Evolutionary conservation across 2,329 filamentous ascomycete species (phyloP).

Genomic region (Cercospora zeina): DNA sequence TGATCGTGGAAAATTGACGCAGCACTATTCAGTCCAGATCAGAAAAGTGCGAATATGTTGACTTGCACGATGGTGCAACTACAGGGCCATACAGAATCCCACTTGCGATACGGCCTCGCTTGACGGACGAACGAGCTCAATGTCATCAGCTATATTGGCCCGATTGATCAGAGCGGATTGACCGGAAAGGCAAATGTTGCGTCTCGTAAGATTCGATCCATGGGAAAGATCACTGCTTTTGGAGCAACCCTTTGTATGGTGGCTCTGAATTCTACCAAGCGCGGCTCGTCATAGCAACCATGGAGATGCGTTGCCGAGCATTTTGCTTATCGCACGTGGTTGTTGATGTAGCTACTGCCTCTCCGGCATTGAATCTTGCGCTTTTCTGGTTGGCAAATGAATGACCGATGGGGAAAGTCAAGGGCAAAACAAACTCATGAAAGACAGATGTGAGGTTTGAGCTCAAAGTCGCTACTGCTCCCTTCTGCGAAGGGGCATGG

Average conservation of each 20-base stretch:
- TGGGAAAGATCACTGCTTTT: neutral
- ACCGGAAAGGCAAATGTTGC: neutral
- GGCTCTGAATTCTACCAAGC: neutral
- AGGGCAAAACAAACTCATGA: too few relatives aligned
- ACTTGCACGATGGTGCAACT: too few relatives aligned
- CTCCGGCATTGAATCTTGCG: neutral
- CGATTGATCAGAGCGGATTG: neutral
- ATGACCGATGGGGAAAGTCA: neutral
- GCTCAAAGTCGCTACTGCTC: too few relatives aligned
- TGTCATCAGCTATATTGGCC: neutral
- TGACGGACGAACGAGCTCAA: neutral
- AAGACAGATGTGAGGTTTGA: too few relatives aligned
- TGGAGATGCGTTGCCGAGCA: neutral
- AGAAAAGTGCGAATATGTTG: neutral
- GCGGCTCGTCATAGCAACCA: neutral
- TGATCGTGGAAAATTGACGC: neutral
- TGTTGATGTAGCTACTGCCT: neutral
- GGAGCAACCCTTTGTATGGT: slow-evolving; percentile 1
- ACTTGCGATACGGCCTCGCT: neutral
- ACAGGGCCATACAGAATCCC: neutral
- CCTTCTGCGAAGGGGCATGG: too few relatives aligned
- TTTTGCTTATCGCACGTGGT: neutral
- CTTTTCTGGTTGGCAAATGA: neutral
- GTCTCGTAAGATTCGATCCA: neutral
- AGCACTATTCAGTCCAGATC: neutral